These are phyloP conservation scores for Cryptosporidium canis DNA, from an alignment of 169 alveolate genomes.

Conservation along the genomic window DNA sequence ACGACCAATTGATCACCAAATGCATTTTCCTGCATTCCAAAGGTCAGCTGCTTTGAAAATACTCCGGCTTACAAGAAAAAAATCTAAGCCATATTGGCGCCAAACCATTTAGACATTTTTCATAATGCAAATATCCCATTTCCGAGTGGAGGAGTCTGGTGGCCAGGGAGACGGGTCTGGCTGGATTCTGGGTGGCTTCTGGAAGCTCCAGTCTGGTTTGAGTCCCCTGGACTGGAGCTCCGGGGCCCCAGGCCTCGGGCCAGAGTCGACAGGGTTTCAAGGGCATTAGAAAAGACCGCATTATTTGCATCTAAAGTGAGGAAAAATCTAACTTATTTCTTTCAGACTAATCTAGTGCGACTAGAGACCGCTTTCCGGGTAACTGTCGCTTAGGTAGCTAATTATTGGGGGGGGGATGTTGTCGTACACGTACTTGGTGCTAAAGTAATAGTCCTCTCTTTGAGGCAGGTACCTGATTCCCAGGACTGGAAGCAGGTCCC, in stretches of 20 bases:
- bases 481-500: not conserved
- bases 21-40: not conserved
- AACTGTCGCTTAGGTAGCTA: not conserved
- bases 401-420: not conserved
- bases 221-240: too few species aligned
- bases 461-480: constrained; percentile 15
- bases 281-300: too few species aligned
- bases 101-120: not conserved
- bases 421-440: constrained; percentile 23
- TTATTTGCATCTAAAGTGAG: too few species aligned
- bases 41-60: not conserved
- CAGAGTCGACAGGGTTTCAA: too few species aligned
- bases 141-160: too few species aligned
- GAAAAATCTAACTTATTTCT: too few species aligned
- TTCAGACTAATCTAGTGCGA: not conserved
- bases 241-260: too few species aligned
- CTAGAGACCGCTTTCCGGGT: not conserved
- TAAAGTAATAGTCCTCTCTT: constrained; percentile 33
- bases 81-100: not conserved
- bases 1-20: not conserved
- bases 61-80: not conserved
- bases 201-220: too few species aligned
- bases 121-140: not conserved
- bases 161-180: too few species aligned
- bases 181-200: too few species aligned